phyloP scores from a whole-genome alignment of 345 rosid genomes.

The Populus alba region DNA sequence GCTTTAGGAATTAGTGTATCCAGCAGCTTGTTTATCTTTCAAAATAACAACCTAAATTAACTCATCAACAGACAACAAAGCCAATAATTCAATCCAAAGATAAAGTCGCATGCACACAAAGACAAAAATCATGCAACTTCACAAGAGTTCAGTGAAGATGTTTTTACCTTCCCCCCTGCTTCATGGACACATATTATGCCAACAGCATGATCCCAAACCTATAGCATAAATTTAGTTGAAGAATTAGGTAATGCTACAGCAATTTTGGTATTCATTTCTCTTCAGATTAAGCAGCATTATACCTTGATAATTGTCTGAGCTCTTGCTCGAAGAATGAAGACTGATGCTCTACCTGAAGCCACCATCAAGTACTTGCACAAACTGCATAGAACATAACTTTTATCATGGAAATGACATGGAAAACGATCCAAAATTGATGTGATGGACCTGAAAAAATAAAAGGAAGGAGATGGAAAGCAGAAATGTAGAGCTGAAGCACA shows the following conservation, averaged over 20 bases:
- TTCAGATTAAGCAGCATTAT: neutral
- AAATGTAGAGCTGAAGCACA: neutral
- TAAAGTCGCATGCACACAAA: neutral
- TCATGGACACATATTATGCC: conserved; percentile 81
- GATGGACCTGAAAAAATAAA: neutral
- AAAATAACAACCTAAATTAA: neutral
- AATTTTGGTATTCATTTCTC: neutral
- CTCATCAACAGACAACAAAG: neutral
- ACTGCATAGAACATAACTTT: conserved; percentile 34
- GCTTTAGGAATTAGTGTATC: no score
- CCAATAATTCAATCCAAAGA: neutral
- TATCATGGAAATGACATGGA: conserved; percentile 13
- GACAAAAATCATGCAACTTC: neutral
- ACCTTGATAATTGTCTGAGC: conserved; percentile 48
- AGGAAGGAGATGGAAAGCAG: neutral
- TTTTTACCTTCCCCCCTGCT: conserved; percentile 85
- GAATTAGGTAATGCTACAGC: conserved; percentile 5
- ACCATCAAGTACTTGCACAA: conserved; percentile 77
- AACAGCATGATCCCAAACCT: conserved; percentile 98
- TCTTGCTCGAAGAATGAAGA: conserved; percentile 44
- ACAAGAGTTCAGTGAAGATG: neutral
- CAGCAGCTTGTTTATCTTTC: no score
- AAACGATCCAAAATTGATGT: neutral
- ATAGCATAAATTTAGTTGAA: conserved; percentile 10
- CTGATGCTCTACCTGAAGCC: conserved; percentile 68